These are phyloP conservation scores for Erigeron philadelphicus DNA, from an alignment of 140 eudicot genomes.

Conservation along the genomic window DNA sequence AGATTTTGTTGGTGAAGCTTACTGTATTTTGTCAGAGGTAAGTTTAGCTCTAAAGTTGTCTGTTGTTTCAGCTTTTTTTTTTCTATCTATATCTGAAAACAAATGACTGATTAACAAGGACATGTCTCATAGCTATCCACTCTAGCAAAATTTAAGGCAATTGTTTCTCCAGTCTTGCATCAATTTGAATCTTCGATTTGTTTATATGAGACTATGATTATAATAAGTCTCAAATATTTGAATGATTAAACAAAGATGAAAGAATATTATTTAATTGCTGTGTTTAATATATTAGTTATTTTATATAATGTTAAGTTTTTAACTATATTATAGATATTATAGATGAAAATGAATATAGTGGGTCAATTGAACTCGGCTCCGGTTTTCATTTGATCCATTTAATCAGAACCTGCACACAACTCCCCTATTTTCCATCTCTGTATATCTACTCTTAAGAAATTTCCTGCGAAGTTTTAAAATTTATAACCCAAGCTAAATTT, in stretches of 20 bases:
- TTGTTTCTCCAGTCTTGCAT: constrained; percentile 13
- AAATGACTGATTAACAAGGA: background rate
- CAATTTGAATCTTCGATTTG: background rate
- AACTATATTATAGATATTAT: too few species aligned
- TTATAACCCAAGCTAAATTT: background rate
- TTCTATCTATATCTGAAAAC: background rate
- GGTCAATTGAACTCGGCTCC: too few species aligned
- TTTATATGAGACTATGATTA: constrained; percentile 6
- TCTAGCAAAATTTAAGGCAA: background rate
- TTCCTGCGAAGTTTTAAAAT: background rate
- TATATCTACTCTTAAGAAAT: background rate
- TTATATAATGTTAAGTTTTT: too few species aligned
- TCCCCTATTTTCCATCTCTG: background rate
- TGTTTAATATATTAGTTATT: too few species aligned
- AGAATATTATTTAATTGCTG: too few species aligned
- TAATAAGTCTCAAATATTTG: too few species aligned
- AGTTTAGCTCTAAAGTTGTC: constrained; percentile 12
- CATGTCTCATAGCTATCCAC: background rate
- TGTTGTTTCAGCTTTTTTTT: constrained; percentile 7
- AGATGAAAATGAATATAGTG: too few species aligned
- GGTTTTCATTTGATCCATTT: background rate
- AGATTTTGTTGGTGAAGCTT: constrained; percentile 92
- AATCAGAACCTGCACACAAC: background rate
- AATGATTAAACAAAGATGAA: too few species aligned
- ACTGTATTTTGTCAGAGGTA: constrained; percentile 85